Evolutionary conservation across 257 asterid species (phyloP).

Genomic region (Plantago major): DNA sequence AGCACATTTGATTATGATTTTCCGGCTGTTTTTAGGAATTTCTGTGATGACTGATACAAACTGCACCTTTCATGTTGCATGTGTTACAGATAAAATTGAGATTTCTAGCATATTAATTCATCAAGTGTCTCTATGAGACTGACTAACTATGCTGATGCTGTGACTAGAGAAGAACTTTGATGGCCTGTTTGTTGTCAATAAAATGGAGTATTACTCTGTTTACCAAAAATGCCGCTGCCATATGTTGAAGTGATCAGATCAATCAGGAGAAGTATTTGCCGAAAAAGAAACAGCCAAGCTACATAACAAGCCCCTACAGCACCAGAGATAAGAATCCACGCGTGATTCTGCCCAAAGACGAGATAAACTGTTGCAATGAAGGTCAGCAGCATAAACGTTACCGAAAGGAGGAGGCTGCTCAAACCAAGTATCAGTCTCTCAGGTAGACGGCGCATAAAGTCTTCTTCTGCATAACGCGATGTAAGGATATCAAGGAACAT

Average conservation of each 20-base stretch:
- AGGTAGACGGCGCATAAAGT: slow-evolving; percentile 14
- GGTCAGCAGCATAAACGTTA: slow-evolving; percentile 7
- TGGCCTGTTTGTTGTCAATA: too few relatives aligned
- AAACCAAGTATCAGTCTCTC: slow-evolving; percentile 19
- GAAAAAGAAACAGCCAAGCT: slow-evolving; percentile 1
- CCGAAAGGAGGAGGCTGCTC: slow-evolving; percentile 5
- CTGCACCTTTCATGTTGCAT: too few relatives aligned
- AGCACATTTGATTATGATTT: too few relatives aligned
- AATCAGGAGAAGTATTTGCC: slow-evolving; percentile 5
- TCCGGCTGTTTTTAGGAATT: too few relatives aligned
- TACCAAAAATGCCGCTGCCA: slow-evolving; percentile 1
- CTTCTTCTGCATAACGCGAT: slow-evolving; percentile 18
- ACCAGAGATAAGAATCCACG: slow-evolving; percentile 2
- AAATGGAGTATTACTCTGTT: slow-evolving; percentile 10
- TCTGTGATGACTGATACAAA: too few relatives aligned
- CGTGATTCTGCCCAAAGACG: neutral
- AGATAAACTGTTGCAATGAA: slow-evolving; percentile 2
- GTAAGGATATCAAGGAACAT: slow-evolving; percentile 23
- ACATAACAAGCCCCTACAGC: neutral
- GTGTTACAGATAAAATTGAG: too few relatives aligned
- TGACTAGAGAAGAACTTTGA: too few relatives aligned
- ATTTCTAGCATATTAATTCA: too few relatives aligned
- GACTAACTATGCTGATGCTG: too few relatives aligned
- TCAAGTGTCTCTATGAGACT: too few relatives aligned
- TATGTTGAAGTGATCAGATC: slow-evolving; percentile 13